phyloP scores from a whole-genome alignment of 345 rosid species.

The Eucalyptus regnans region DNA sequence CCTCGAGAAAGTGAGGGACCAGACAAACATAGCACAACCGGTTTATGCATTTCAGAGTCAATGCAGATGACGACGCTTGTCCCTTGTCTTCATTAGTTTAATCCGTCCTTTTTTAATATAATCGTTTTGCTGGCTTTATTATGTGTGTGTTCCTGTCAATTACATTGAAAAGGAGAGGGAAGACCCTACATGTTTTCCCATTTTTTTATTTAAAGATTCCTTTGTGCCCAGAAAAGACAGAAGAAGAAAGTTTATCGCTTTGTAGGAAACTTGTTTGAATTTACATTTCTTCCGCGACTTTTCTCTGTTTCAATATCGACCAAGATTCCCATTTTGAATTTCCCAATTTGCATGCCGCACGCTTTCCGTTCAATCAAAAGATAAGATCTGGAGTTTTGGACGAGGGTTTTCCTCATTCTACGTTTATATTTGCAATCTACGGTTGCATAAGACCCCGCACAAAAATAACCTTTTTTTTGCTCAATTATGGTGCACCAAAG shows the following conservation, averaged over 20 bases:
- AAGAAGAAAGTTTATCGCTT: neutral
- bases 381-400: neutral
- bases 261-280: neutral
- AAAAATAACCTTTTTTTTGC: neutral
- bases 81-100: neutral
- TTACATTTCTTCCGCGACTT: neutral
- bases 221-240: neutral
- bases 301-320: neutral
- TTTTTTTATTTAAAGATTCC: neutral
- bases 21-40: neutral
- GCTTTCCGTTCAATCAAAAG: neutral
- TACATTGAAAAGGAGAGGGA: neutral
- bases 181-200: neutral
- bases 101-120: neutral
- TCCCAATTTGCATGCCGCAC: neutral
- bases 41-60: neutral
- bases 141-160: neutral
- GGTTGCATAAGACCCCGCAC: neutral
- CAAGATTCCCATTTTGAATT: neutral
- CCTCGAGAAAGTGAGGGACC: neutral
- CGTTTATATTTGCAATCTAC: neutral
- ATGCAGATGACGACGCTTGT: neutral
- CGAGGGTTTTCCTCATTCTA: neutral
- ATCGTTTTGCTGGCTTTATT: neutral
- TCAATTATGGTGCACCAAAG: neutral